phyloP scores from a whole-genome alignment of 345 rosid species.

The Euclidium syriacum region DNA sequence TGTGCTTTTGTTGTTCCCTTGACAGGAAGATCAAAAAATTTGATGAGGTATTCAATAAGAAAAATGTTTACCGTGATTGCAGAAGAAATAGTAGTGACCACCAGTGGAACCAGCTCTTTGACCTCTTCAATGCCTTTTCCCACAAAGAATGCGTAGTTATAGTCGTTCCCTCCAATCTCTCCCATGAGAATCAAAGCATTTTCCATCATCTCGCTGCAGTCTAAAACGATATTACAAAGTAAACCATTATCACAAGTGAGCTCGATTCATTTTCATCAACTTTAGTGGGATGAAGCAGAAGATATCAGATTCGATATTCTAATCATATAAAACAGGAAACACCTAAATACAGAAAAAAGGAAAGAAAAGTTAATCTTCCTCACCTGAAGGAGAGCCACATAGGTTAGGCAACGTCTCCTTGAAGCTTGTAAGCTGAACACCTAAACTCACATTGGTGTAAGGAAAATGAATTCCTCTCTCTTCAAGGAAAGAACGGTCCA shows the following conservation, averaged over 20 bases:
- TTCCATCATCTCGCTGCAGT: neutral
- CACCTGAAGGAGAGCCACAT: conserved; percentile 26
- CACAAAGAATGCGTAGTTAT: neutral
- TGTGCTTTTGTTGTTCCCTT: no score
- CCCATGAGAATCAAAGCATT: no score
- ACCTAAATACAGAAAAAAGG: no score
- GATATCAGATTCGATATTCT: no score
- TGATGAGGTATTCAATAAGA: neutral
- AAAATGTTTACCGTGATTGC: neutral
- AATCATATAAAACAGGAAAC: no score
- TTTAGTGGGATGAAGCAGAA: no score
- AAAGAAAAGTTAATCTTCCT: neutral
- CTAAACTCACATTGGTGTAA: conserved; percentile 15
- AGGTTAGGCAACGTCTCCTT: conserved; percentile 26
- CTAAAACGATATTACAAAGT: neutral
- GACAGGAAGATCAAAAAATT: neutral
- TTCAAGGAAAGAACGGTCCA: conserved; percentile 14
- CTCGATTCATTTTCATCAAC: no score
- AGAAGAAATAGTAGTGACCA: neutral
- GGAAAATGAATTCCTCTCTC: conserved; percentile 17
- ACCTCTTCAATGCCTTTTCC: neutral
- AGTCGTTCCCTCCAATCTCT: no score
- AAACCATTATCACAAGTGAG: neutral
- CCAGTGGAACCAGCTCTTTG: no score
- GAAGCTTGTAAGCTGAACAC: conserved; percentile 29